Evolutionary conservation across 2,329 filamentous ascomycete genomes (phyloP), one percentile per base, ranked within the genome.

Genomic region (Phoma sp.): DNA sequence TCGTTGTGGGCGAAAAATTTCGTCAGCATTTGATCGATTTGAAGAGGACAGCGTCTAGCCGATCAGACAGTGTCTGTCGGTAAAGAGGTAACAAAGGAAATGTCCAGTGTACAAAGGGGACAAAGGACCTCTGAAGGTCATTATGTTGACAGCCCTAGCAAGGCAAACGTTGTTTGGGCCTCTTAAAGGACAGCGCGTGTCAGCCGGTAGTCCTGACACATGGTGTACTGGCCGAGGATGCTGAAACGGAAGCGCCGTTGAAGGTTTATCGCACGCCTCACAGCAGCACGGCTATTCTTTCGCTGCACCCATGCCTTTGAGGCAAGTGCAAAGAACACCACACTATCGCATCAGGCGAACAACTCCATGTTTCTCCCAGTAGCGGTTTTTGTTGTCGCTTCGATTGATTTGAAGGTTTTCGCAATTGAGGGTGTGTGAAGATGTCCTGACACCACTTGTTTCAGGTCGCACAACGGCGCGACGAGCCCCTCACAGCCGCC

Each of bases 191-290:
- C 22, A 22, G 13, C 32, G 24, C 46, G 52, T 55, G n/a, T 55
- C 52, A 55, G 41, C 52, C 41, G 45, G 30, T 38, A 47, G 13
- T 46, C 38, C 41, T 55, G 52, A 55, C 41, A 55, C 52, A 27
- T 37, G 52, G 36, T 41, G 35, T 11, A 36, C 32, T 49, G 41
- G 45, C 29, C 41, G 38, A 45, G 11, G 29, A 23, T 29, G 51
- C 40, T 54, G 52, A 55, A 50, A 50, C 52, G 29, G 30, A 55
- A 29, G 46, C 41, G 36, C 37, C 37, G 24, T 32, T 7, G 29
- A n/a, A 14, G 27, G 24, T 3, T 41, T 8, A 22, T 25, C 27
- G 4, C 10, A 24, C n/a, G 47, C 39, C 30, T 42, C 37, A 33
- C 32, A 9, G 32, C 32, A 33, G 4, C 13, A 33, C 9, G 10